A percentile compares a stretch with the other conserved stretches of the same genome.
These are phyloP conservation scores for Tieghemiomyces parasiticus DNA, from an alignment of 192 early-diverging fungal species.

Conservation along the genomic window DNA sequence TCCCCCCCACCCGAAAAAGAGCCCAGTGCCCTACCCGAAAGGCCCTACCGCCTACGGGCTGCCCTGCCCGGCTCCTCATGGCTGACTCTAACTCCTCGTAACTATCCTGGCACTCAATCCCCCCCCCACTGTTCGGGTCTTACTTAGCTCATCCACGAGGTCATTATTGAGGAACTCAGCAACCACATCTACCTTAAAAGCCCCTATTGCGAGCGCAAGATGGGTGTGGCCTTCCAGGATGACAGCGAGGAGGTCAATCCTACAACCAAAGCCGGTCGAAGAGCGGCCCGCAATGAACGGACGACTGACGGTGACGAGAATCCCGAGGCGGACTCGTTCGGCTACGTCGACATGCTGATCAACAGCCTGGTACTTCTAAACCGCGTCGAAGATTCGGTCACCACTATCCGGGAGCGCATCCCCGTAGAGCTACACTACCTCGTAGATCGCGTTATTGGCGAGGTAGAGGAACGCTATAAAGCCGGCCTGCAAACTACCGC, in stretches of 20 bases:
- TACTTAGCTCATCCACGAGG: constrained; percentile 40
- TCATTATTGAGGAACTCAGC: constrained; percentile 59
- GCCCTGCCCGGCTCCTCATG: neutral
- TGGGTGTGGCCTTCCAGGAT: constrained; percentile 24
- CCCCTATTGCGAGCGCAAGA: constrained; percentile 48
- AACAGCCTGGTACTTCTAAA: constrained; percentile 46
- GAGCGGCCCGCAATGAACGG: neutral
- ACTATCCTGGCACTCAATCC: neutral
- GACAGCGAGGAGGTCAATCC: constrained; percentile 14
- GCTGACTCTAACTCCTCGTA: neutral
- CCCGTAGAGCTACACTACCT: constrained; percentile 50
- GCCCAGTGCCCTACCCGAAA: neutral
- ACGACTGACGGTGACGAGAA: constrained; percentile 28
- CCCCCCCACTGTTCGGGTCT: too few species aligned
- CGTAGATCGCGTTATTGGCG: constrained; percentile 52
- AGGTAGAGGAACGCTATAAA: constrained; percentile 56
- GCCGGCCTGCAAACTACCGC: constrained; percentile 18
- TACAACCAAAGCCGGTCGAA: neutral
- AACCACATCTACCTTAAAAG: constrained; percentile 67
- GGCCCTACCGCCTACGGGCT: too few species aligned
- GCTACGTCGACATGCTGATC: constrained; percentile 61
- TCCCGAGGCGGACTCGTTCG: constrained; percentile 61
- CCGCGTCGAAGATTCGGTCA: constrained; percentile 19
- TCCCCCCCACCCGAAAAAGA: neutral
- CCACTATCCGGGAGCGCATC: constrained; percentile 55